A percentile compares a stretch with the other conserved stretches of the same genome.
Conservation (phyloP, 257 asterid species). For the Apocynum venetum region DNA sequence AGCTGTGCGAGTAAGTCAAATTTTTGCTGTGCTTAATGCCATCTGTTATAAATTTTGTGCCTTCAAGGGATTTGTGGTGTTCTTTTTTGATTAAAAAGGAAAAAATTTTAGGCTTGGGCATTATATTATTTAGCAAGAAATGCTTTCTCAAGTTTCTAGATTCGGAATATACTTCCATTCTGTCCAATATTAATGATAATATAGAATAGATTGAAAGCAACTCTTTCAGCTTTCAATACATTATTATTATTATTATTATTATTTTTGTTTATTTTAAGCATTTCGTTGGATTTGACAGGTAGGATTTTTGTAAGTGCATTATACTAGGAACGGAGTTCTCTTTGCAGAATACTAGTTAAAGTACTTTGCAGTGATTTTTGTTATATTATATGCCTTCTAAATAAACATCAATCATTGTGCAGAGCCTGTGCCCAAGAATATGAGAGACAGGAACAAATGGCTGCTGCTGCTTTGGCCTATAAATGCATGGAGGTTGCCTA, state of each 20-base stretch:
- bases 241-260: too few relatives aligned
- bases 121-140: neutral
- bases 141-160: neutral
- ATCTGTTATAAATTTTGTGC: neutral
- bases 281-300: neutral
- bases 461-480: constrained; percentile 83
- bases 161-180: neutral
- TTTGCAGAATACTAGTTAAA: neutral
- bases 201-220: neutral
- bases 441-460: constrained; percentile 64
- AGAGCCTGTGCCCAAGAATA: constrained; percentile 75
- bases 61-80: neutral
- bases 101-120: neutral
- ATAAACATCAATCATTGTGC: constrained; percentile 30
- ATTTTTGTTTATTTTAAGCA: neutral
- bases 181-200: neutral
- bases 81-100: neutral
- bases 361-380: neutral
- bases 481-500: constrained; percentile 91
- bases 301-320: neutral
- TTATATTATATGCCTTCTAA: constrained; percentile 22
- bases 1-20: constrained; percentile 72
- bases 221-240: neutral
- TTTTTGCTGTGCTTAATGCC: constrained; percentile 5
- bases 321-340: neutral